These are phyloP conservation scores for Triticum monococcum DNA, from an alignment of 176 grass and related monocot species.

Conservation along the genomic window DNA sequence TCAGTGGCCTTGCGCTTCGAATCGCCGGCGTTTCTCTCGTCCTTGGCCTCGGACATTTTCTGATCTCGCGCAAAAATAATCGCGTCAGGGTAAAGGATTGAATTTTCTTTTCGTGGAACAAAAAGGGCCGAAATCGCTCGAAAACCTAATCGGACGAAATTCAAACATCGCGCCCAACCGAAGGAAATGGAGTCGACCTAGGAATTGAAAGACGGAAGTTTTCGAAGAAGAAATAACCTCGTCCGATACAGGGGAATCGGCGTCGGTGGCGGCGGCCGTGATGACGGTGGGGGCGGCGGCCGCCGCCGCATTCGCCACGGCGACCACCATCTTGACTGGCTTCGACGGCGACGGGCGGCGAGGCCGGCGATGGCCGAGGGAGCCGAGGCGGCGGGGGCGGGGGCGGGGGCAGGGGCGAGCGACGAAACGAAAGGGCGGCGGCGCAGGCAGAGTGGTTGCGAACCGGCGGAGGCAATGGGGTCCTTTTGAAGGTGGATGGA, in stretches of 20 bases:
- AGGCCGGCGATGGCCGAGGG: not conserved
- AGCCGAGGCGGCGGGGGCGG: not conserved
- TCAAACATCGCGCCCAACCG: not conserved
- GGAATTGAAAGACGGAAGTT: not conserved
- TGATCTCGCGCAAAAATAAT: conserved; percentile 32
- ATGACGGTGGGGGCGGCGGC: not conserved
- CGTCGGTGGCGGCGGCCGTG: not conserved
- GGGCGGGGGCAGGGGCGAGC: not conserved
- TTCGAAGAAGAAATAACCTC: conserved; percentile 47
- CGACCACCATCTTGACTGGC: not conserved
- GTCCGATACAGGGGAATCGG: conserved; percentile 81
- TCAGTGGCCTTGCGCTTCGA: conserved; percentile 8
- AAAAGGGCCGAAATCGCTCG: not conserved
- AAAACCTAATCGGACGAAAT: not conserved
- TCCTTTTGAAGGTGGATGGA: not conserved
- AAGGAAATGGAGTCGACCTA: not conserved
- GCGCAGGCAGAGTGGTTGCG: not conserved
- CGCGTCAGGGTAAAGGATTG: not conserved
- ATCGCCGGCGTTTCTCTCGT: conserved; percentile 4
- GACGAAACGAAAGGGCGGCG: not conserved
- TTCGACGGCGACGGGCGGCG: not conserved
- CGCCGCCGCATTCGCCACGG: conserved; percentile 28
- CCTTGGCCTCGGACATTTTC: conserved; percentile 28
- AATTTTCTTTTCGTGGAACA: not conserved
- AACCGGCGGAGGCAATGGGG: not conserved